phyloP scores from a whole-genome alignment of 129 eudicot genomes.

The Pittosporum tobira region DNA sequence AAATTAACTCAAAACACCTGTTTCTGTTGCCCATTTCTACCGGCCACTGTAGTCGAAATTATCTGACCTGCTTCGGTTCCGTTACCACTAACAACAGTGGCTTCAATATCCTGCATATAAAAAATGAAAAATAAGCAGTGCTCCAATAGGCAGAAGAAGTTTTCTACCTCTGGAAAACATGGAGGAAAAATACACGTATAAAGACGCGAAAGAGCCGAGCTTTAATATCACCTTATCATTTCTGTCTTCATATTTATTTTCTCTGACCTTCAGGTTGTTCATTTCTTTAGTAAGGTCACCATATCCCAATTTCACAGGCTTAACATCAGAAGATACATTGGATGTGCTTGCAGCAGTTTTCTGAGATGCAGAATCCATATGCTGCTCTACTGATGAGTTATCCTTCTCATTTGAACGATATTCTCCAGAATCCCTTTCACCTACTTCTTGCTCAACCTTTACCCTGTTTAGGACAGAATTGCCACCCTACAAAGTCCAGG shows the following conservation, averaged over 20 bases:
- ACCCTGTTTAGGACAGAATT: constrained; percentile 43
- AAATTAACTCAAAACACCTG: constrained; percentile 40
- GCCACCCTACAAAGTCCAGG: constrained; percentile 34
- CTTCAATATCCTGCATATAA: constrained; percentile 56
- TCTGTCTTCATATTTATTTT: constrained; percentile 39
- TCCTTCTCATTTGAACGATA: constrained; percentile 30
- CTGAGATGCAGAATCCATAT: constrained; percentile 39
- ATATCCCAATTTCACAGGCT: constrained; percentile 35
- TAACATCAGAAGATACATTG: constrained; percentile 21
- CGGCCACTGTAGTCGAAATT: constrained; percentile 69
- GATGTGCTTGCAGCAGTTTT: constrained; percentile 42
- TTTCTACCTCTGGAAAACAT: neutral
- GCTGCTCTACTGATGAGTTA: constrained; percentile 26
- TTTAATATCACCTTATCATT: constrained; percentile 33
- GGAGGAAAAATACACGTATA: neutral
- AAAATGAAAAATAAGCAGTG: constrained; percentile 6
- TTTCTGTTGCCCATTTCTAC: constrained; percentile 82
- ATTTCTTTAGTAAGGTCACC: constrained; percentile 64
- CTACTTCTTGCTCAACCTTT: constrained; percentile 52
- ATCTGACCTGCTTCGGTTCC: constrained; percentile 91
- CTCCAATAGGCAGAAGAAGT: neutral
- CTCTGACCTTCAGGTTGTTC: constrained; percentile 56
- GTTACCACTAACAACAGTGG: constrained; percentile 64
- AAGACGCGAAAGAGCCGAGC: neutral
- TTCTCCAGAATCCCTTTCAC: constrained; percentile 28